phyloP scores from a whole-genome alignment of 768 basidiomycete species.

The Baorangia bicolor region DNA sequence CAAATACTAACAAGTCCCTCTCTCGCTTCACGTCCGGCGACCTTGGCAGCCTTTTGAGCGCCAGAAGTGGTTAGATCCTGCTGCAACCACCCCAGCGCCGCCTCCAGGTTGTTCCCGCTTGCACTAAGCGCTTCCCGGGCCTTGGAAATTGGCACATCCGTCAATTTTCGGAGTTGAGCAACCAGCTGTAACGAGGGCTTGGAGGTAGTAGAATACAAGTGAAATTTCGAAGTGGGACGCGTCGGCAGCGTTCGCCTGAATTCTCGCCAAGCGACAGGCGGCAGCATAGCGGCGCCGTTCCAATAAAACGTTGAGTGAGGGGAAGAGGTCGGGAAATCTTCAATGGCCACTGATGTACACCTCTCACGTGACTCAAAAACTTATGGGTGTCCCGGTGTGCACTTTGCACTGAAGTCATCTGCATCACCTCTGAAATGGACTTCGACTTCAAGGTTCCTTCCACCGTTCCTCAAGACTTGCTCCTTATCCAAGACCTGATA shows the following conservation, averaged over 20 bases:
- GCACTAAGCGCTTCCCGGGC: conserved; percentile 84
- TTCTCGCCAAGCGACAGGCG: conserved; percentile 3
- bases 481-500: conserved; percentile 69
- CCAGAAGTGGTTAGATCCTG: conserved; percentile 71
- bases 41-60: conserved; percentile 78
- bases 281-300: conserved; percentile 15
- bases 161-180: conserved; percentile 79
- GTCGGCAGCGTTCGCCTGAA: background rate
- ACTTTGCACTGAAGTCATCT: no score
- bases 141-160: conserved; percentile 80
- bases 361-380: conserved; percentile 25
- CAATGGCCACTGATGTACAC: background rate
- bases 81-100: conserved; percentile 79
- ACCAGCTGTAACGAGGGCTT: conserved; percentile 77
- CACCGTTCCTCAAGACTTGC: conserved; percentile 67
- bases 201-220: conserved; percentile 50
- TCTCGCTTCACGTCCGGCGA: conserved; percentile 67
- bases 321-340: background rate
- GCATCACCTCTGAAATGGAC: conserved; percentile 25
- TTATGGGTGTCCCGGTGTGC: no score
- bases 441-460: conserved; percentile 57
- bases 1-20: conserved; percentile 83
- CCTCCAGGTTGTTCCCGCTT: conserved; percentile 68
- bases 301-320: background rate
- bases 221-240: background rate